Evolutionary conservation across 2,329 filamentous ascomycete species (phyloP).

Genomic region (Colletotrichum liriopes): DNA sequence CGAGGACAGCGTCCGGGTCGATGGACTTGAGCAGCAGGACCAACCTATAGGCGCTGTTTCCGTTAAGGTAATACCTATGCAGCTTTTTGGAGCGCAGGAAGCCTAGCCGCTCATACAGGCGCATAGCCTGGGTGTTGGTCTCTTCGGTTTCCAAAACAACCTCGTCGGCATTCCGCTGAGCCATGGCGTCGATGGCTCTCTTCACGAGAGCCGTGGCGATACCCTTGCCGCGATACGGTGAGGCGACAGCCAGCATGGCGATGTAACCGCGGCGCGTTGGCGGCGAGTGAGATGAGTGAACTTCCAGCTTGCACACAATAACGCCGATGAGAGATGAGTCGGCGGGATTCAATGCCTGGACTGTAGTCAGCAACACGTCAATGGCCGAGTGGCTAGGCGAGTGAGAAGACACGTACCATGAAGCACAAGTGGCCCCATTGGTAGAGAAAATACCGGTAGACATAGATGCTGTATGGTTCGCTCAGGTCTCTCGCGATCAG

Average conservation of each 20-base stretch:
- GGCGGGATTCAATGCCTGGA: slow-evolving; percentile 72
- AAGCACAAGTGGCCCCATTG: slow-evolving; percentile 99
- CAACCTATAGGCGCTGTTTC: slow-evolving; percentile 92
- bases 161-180: slow-evolving; percentile 86
- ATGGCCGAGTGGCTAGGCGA: not conserved
- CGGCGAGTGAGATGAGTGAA: slow-evolving; percentile 85
- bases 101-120: slow-evolving; percentile 92
- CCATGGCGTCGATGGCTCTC: slow-evolving; percentile 93
- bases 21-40: slow-evolving; percentile 81
- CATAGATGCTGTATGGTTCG: slow-evolving; percentile 99
- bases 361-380: slow-evolving; percentile 14
- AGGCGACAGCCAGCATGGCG: slow-evolving; percentile 95
- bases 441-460: slow-evolving; percentile 97
- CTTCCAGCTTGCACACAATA: slow-evolving; percentile 94
- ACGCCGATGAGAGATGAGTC: slow-evolving; percentile 84
- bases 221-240: slow-evolving; percentile 84
- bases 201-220: slow-evolving; percentile 93
- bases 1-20: slow-evolving; percentile 57
- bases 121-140: slow-evolving; percentile 90
- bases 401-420: slow-evolving; percentile 73
- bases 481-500: slow-evolving; percentile 97
- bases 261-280: slow-evolving; percentile 90
- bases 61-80: slow-evolving; percentile 96
- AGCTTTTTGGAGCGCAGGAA: slow-evolving; percentile 94
- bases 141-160: slow-evolving; percentile 97